A percentile compares a stretch with the other conserved stretches of the same genome.
These are phyloP conservation scores for Juncus inflexus DNA, from an alignment of 176 grass and related monocot species.

Conservation along the genomic window DNA sequence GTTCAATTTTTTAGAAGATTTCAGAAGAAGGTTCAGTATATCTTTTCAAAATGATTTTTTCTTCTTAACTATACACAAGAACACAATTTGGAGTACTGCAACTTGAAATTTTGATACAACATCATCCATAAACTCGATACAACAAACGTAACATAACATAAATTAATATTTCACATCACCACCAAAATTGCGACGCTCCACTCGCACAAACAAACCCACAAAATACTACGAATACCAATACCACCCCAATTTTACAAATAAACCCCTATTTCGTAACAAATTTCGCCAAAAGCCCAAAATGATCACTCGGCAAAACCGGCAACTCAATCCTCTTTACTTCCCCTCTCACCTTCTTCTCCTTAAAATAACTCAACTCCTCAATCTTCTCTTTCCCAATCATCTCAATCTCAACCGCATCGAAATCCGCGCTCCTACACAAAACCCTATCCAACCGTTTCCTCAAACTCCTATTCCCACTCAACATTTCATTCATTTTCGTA, in stretches of 20 bases:
- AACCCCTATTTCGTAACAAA: slow-evolving; percentile 24
- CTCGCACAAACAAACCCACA: not conserved
- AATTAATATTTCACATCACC: not conserved
- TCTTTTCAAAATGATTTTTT: no score
- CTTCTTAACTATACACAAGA: no score
- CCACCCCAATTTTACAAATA: not conserved
- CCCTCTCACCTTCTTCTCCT: slow-evolving; percentile 64
- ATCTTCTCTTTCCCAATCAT: slow-evolving; percentile 76
- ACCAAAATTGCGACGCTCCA: slow-evolving; percentile 19
- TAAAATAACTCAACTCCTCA: slow-evolving; percentile 45
- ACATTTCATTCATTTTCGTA: slow-evolving; percentile 62
- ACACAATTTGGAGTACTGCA: no score
- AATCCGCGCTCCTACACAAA: slow-evolving; percentile 50
- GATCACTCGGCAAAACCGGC: slow-evolving; percentile 78
- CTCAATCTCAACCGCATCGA: slow-evolving; percentile 55
- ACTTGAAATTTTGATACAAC: no score
- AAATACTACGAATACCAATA: not conserved
- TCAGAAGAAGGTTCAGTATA: no score
- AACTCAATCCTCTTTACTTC: slow-evolving; percentile 38
- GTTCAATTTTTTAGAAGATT: no score
- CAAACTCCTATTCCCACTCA: slow-evolving; percentile 54
- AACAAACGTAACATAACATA: no score
- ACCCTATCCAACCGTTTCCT: slow-evolving; percentile 72
- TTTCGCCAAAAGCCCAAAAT: slow-evolving; percentile 70
- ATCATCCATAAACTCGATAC: no score